These are phyloP conservation scores for Phlegmacium glaucopus DNA, from an alignment of 768 basidiomycete species.

Conservation along the genomic window DNA sequence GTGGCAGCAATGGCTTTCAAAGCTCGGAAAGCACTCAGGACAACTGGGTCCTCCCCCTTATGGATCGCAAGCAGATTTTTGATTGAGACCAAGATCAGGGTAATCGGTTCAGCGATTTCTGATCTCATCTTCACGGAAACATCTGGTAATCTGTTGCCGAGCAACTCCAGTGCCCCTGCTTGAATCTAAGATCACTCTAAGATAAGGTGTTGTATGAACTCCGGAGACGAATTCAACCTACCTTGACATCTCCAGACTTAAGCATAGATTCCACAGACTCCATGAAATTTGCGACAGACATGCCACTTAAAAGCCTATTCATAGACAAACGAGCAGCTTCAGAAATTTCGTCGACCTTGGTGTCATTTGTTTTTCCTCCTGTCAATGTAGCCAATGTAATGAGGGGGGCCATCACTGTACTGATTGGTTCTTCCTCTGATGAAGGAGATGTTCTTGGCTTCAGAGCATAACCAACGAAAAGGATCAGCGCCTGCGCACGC, in stretches of 20 bases:
- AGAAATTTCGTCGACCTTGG: conserved; percentile 41
- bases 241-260: conserved; percentile 47
- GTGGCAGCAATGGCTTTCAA: conserved; percentile 58
- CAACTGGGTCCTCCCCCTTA: conserved; percentile 36
- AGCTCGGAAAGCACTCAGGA: conserved; percentile 51
- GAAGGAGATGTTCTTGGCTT: conserved; percentile 25
- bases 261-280: conserved; percentile 53
- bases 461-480: conserved; percentile 57
- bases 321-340: conserved; percentile 49
- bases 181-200: conserved; percentile 45
- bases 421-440: conserved; percentile 25
- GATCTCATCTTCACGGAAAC: conserved; percentile 56
- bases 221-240: conserved; percentile 26
- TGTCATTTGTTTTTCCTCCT: conserved; percentile 24
- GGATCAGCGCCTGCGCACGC: conserved; percentile 64
- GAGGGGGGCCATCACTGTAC: conserved; percentile 44
- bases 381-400: conserved; percentile 43
- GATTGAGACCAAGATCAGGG: conserved; percentile 49
- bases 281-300: conserved; percentile 73
- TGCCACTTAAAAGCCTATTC: conserved; percentile 51
- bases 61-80: conserved; percentile 43
- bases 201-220: neutral
- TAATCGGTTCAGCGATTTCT: conserved; percentile 45
- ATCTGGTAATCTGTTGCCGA: conserved; percentile 61
- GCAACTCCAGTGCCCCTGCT: conserved; percentile 63